Base-by-base conservation (phyloP, 768 basidiomycete species). In the Boletus reticulatus region DNA sequence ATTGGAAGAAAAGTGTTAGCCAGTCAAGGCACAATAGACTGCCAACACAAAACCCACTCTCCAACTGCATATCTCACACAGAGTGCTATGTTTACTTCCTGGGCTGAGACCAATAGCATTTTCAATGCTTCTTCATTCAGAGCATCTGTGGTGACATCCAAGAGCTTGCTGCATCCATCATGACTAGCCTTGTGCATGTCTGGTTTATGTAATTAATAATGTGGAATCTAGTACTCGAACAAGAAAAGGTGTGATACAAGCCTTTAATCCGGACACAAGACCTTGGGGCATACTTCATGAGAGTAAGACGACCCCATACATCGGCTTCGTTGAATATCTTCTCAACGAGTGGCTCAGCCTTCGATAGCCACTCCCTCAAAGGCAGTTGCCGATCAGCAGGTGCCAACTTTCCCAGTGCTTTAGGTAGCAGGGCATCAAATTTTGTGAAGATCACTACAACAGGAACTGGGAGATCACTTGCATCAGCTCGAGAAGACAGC, bases 81-180 rank as follows among this genome's bases (percentile, higher is more conserved):
- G 19, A 57, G 46, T 16, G 46, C 17, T 4, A 56, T 36, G 7
- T 56, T 56, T 42, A 38, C n/a, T 19, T 47, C 43, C 19, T 56
- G 55, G 9, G 55, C 44, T 19, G 55, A 52, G n/a, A 56, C 44
- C 3, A 52, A 11, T 6, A 56, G 7, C 50, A 52, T 47, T 52
- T 43, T 10, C 29, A 52, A 31, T 4, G 31, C 22, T 34, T 47
- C 24, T 4, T 52, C 24, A 27, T 14, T 22, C 10, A 56, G 17
- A 3, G 22, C 24, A 27, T 2, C n/a, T 42, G 32, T 6, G 8
- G 50, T 52, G 5, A 4, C 34, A 7, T 56, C 44, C 13, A 56
- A 5, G 2, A 56, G 32, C 14, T n/a, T 27, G 6, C 20, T 31
- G 24, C 50, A 52, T 29, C 31, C 50, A 6, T 42, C 31, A 32